Conservation (phyloP, 1,284 basidiomycete species). For the Sanghuangporus sanghuang region DNA sequence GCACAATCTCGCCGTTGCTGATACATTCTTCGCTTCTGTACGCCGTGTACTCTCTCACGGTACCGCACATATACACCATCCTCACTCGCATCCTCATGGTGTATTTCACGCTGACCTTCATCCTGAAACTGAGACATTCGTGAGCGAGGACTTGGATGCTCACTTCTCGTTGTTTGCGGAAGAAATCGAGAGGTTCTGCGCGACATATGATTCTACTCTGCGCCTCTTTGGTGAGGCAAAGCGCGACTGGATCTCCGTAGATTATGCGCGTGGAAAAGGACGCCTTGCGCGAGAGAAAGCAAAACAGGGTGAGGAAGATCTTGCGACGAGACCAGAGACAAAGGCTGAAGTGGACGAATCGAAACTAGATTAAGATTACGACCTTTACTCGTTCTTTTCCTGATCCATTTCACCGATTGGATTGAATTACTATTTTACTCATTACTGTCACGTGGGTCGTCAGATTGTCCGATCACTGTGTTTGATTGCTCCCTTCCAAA, state of each 20-base stretch:
- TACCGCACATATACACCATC: slow-evolving; percentile 10
- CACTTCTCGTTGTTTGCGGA: slow-evolving; percentile 31
- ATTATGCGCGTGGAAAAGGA: slow-evolving; percentile 62
- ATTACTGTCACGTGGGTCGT: neutral
- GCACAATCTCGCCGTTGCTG: slow-evolving; percentile 68
- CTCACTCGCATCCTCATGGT: neutral
- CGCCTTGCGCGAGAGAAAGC: slow-evolving; percentile 32
- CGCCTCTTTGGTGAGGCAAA: slow-evolving; percentile 47
- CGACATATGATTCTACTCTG: slow-evolving; percentile 44
- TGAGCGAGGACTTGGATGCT: neutral
- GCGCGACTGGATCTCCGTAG: slow-evolving; percentile 54
- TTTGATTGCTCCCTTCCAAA: neutral
- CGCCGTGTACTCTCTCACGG: slow-evolving; percentile 35
- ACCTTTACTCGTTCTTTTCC: neutral
- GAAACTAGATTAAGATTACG: neutral
- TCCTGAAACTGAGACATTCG: neutral
- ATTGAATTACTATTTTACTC: neutral
- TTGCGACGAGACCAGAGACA: slow-evolving; percentile 5
- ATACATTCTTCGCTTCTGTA: slow-evolving; percentile 56
- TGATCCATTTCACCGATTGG: neutral
- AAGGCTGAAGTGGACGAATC: slow-evolving; percentile 1
- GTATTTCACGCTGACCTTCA: neutral
- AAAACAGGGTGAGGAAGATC: slow-evolving; percentile 9
- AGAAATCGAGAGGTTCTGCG: slow-evolving; percentile 49
- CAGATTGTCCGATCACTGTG: neutral